Evolutionary conservation across 345 rosid genomes (phyloP), one percentile per base, ranked within the genome.

Genomic region (Cardamine occulta): DNA sequence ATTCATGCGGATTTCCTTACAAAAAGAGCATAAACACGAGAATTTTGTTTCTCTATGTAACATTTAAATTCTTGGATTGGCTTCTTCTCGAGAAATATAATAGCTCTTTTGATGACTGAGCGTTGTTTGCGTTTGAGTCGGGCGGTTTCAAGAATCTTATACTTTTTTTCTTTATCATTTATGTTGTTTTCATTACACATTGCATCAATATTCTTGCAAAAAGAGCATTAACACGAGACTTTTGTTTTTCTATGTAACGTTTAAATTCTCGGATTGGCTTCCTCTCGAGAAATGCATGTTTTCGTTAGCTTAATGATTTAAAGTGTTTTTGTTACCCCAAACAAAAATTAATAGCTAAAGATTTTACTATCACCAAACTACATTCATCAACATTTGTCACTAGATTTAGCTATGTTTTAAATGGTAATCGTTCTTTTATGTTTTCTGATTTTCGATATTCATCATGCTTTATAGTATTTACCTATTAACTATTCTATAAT

Each of bases 31-130:
- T 10, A 1, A 15, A 44, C 18, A 15, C 18, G 8, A 15, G 3
- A 5, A 44, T 44, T 44, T 42, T 13, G 0, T 14, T 44, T 44
- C 4, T 13, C 1, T 5, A 37, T 9, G 4, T 37, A 37, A 37
- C 1, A n/a, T 40, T 1, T 40, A 13, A 40, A 40, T 12, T 40
- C 4, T 0, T 13, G 5, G 44, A 11, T 39, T 39, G 44, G 44
- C 1, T 39, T 39, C 3, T 1, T 13, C 2, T 40, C 0, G 7
- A 4, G 0, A 1, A 40, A 13, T 40, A 14, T 14, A 42, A 14
- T 1, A 0, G 42, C 12, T 44, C 0, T 6, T 2, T 1, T 11
- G 1, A 2, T 6, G 2, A 42, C 5, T 14, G 0, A 0, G 8
- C 1, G 8, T 44, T 44, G 8, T 15, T 15, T 44, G 8, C 7